These are phyloP conservation scores for Chalaropsis thielavioides DNA, from an alignment of 2,329 filamentous ascomycete genomes.

Conservation along the genomic window DNA sequence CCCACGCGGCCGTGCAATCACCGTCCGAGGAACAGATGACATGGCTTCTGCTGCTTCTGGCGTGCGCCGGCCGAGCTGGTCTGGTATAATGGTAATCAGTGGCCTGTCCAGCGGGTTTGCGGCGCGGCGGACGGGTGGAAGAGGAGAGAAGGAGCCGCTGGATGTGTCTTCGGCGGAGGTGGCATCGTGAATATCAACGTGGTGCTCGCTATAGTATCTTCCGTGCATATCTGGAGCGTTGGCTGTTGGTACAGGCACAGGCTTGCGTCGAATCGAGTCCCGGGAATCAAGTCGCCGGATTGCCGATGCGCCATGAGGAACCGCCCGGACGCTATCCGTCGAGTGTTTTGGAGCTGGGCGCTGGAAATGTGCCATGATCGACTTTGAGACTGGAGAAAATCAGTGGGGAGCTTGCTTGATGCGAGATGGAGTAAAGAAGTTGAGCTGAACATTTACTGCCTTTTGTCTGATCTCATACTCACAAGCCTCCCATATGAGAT, in stretches of 20 bases:
- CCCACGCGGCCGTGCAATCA: constrained; percentile 4
- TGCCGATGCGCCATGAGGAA: not conserved
- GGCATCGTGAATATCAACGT: not conserved
- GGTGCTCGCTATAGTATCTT: not conserved
- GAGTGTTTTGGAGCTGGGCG: not conserved
- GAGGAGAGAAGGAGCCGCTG: not conserved
- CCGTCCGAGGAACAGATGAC: constrained; percentile 7
- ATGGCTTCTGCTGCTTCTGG: not conserved
- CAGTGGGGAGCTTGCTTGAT: not conserved
- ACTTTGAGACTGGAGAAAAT: not conserved
- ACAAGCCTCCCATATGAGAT: not conserved
- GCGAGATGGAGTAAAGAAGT: not conserved
- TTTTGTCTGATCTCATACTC: not conserved
- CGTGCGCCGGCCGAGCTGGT: constrained; percentile 3
- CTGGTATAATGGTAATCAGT: constrained; percentile 1
- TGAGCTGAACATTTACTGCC: not conserved
- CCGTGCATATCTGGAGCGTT: not conserved
- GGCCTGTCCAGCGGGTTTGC: not conserved
- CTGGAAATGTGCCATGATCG: not conserved
- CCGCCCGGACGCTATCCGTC: not conserved
- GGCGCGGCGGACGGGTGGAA: not conserved
- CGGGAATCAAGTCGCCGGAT: constrained; percentile 5
- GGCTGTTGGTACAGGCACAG: not conserved
- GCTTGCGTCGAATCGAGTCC: constrained; percentile 14
- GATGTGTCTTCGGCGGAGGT: not conserved